Evolutionary conservation across 2,329 filamentous ascomycete genomes (phyloP).

Genomic region (Fusarium drepaniforme): DNA sequence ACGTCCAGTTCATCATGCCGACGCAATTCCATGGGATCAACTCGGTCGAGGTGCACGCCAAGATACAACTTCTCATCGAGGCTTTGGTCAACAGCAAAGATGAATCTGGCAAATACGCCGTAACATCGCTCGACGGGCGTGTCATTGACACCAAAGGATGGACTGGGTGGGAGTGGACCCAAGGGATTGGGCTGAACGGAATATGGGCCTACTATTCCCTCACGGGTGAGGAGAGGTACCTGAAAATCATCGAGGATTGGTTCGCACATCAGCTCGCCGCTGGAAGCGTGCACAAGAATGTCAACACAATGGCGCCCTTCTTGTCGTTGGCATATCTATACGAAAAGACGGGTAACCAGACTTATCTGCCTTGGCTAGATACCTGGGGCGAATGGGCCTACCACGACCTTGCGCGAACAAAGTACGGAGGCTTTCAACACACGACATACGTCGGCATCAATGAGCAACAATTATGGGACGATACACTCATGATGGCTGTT

Average conservation of each 20-base stretch:
- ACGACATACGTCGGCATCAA: slow-evolving; percentile 79
- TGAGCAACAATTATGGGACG: slow-evolving; percentile 83
- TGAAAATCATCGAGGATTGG: slow-evolving; percentile 78
- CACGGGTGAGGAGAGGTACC: slow-evolving; percentile 69
- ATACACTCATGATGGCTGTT: slow-evolving; percentile 89
- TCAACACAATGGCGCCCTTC: slow-evolving; percentile 86
- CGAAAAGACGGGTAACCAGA: slow-evolving; percentile 75
- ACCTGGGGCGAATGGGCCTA: slow-evolving; percentile 86
- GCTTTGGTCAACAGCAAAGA: slow-evolving; percentile 84
- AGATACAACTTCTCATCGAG: slow-evolving; percentile 75
- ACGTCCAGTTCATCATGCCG: neutral
- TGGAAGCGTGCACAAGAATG: slow-evolving; percentile 83
- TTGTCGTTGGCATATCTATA: slow-evolving; percentile 81
- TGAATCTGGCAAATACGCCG: slow-evolving; percentile 77
- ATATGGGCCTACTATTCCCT: slow-evolving; percentile 84
- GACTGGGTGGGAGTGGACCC: slow-evolving; percentile 86
- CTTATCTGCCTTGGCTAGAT: slow-evolving; percentile 81
- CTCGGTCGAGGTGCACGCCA: neutral
- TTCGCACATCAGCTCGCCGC: slow-evolving; percentile 75
- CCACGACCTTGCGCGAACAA: slow-evolving; percentile 79
- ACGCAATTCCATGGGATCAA: neutral
- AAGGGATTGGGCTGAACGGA: slow-evolving; percentile 83
- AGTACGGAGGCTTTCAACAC: slow-evolving; percentile 79
- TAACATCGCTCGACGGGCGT: slow-evolving; percentile 77
- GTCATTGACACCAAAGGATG: slow-evolving; percentile 87